phyloP scores from a whole-genome alignment of 208 protist species.

The Crithidia thermophila region DNA sequence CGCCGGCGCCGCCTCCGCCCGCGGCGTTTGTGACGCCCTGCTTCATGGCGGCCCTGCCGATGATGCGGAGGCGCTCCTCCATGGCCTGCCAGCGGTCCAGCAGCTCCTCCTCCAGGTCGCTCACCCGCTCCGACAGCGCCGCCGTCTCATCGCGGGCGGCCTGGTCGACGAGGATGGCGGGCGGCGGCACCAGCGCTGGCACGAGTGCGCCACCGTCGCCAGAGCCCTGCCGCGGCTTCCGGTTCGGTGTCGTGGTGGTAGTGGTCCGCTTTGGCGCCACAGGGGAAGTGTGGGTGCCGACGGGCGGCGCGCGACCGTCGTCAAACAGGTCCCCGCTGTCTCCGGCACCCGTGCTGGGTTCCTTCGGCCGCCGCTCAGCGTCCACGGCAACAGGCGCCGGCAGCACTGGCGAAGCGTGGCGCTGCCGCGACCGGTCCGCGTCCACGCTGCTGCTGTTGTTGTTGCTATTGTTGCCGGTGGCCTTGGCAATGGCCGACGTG shows the following conservation, averaged over 20 bases:
- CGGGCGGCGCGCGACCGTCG: background rate
- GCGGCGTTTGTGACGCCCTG: conserved; percentile 24
- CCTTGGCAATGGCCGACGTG: conserved; percentile 16
- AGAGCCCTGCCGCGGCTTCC: background rate
- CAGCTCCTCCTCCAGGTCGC: conserved; percentile 81
- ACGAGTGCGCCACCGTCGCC: conserved; percentile 1
- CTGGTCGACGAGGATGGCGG: conserved; percentile 21
- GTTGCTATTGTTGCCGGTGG: background rate
- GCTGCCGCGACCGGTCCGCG: conserved; percentile 3
- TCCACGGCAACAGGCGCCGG: background rate
- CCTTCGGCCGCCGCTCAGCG: background rate
- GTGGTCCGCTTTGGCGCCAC: background rate
- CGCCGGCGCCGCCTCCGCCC: conserved; percentile 2
- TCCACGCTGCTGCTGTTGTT: background rate
- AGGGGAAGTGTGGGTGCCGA: background rate
- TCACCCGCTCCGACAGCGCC: conserved; percentile 49
- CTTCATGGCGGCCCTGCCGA: conserved; percentile 76
- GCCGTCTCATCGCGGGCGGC: conserved; percentile 57
- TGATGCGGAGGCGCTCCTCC: conserved; percentile 87
- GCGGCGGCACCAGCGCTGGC: background rate
- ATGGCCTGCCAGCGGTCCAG: conserved; percentile 73
- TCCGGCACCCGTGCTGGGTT: background rate
- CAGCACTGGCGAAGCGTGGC: background rate
- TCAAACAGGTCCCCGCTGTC: background rate
- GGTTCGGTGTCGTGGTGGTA: background rate